Base-by-base conservation (phyloP, 768 basidiomycete genomes). In the Kwoniella sp. region DNA sequence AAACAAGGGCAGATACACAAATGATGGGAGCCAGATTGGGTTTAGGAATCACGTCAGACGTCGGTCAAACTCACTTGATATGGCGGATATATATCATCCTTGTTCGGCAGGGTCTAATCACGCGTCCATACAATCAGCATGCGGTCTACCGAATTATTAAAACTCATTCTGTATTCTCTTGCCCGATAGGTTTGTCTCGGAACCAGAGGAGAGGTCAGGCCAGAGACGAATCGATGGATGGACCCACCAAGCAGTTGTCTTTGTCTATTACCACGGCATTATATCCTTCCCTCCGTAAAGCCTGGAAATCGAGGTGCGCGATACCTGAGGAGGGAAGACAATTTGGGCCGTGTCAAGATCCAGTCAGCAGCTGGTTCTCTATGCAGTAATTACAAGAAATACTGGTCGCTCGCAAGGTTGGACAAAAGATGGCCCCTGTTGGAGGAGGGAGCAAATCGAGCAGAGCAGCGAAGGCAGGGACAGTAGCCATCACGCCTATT, bases 241-340 rank as follows among this genome's bases (percentile, higher is more conserved):
- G 2, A 82, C 89, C 29, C 69, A 92, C 95, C 70, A 98, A 82
- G 76, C 95, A 98, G 73, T 99, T 98, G 77, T 99, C 95, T 82
- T 98, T 97, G 85, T 98, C 95, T 71, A 98, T 90, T 1, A 99
- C 87, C 2, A 89, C 91, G n/a, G 90, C 93, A 52, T 87, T 86
- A 77, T 92, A 93, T 4, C 94, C 93, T 8, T 88, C 86, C 62
- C 84, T 83, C 62, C 85, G 85, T 41, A 98, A 83, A 0, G 66
- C 71, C 23, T 28, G 37, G 62, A 78, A 82, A 53, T 81, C 72
- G 53, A 82, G 55, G 61, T 79, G 61, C 1, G 68, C 68, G 48
- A 81, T 75, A 59, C 64, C 79, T 78, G 26, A 29, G 13, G 28
- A 4, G 25, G 25, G 13, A 9, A 1, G 30, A 12, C 11, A 22